These are phyloP conservation scores for Beauveria sp. DNA, from an alignment of 2,329 filamentous ascomycete genomes.

Conservation along the genomic window DNA sequence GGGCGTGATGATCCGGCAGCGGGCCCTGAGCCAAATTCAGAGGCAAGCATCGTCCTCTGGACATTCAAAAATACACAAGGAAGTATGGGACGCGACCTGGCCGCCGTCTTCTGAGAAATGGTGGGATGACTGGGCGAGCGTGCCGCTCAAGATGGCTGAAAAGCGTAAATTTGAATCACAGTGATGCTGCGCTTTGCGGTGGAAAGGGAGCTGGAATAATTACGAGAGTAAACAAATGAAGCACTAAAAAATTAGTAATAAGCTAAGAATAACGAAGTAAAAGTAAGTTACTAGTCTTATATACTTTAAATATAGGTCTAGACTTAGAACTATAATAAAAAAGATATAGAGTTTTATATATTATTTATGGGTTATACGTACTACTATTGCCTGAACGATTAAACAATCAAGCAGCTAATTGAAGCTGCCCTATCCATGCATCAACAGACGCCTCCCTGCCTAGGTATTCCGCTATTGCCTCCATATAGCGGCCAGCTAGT, in stretches of 20 bases:
- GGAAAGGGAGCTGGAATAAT: background rate
- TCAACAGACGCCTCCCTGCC: too few species aligned
- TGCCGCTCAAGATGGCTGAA: conserved; percentile 4
- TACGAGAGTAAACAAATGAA: background rate
- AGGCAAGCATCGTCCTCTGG: background rate
- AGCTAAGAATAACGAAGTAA: too few species aligned
- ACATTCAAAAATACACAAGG: background rate
- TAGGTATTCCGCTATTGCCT: too few species aligned
- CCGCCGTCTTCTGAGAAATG: conserved; percentile 1
- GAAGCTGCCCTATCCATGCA: too few species aligned
- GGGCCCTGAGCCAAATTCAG: background rate
- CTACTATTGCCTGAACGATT: too few species aligned
- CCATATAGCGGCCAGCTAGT: too few species aligned
- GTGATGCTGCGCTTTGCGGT: conserved; percentile 1
- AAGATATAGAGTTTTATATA: too few species aligned
- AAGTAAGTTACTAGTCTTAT: too few species aligned
- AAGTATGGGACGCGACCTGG: background rate
- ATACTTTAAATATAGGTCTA: too few species aligned
- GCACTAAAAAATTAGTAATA: background rate
- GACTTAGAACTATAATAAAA: too few species aligned
- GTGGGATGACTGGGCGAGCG: conserved; percentile 2
- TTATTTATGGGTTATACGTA: too few species aligned
- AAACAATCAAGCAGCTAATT: too few species aligned
- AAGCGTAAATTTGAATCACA: conserved; percentile 5
- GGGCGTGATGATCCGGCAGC: background rate